These are phyloP conservation scores for Rhizophlyctis rosea DNA, from an alignment of 192 early-diverging fungal genomes.

Conservation along the genomic window DNA sequence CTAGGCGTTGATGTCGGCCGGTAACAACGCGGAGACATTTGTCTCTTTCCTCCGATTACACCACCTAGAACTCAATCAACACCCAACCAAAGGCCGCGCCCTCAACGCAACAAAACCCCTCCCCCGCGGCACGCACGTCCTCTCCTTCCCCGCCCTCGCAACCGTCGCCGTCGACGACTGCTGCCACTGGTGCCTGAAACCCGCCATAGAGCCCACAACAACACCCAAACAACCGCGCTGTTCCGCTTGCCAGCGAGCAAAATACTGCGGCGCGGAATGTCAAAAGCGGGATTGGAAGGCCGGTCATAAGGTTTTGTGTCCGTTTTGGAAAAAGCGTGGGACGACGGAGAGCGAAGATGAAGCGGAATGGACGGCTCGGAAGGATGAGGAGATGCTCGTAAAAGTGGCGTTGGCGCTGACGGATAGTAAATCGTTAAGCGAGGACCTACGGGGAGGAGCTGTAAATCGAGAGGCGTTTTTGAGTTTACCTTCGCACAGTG, in stretches of 20 bases:
- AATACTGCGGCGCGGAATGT: slow-evolving; percentile 17
- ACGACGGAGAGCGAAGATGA: neutral
- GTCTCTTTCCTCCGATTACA: too few species aligned
- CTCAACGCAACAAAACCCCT: neutral
- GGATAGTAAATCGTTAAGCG: neutral
- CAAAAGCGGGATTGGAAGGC: slow-evolving; percentile 20
- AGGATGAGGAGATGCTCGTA: slow-evolving; percentile 29
- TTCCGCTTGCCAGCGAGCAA: slow-evolving; percentile 21
- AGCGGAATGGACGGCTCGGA: neutral
- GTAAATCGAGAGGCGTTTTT: slow-evolving; percentile 6
- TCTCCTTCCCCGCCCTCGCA: slow-evolving; percentile 5
- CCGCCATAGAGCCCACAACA: neutral
- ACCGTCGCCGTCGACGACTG: slow-evolving; percentile 2
- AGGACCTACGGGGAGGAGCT: neutral
- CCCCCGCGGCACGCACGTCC: slow-evolving; percentile 6
- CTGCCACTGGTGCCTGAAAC: slow-evolving; percentile 1
- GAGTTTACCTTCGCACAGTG: slow-evolving; percentile 1
- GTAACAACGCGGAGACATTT: too few species aligned
- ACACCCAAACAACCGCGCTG: slow-evolving; percentile 9
- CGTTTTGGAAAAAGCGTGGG: neutral
- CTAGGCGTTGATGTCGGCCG: too few species aligned
- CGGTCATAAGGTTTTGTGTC: slow-evolving; percentile 15
- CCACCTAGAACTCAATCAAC: neutral
- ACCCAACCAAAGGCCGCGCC: slow-evolving; percentile 9
- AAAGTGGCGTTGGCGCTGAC: slow-evolving; percentile 12